Base-by-base conservation (phyloP, 1,284 basidiomycete species). In the Ceratobasidium sp. region DNA sequence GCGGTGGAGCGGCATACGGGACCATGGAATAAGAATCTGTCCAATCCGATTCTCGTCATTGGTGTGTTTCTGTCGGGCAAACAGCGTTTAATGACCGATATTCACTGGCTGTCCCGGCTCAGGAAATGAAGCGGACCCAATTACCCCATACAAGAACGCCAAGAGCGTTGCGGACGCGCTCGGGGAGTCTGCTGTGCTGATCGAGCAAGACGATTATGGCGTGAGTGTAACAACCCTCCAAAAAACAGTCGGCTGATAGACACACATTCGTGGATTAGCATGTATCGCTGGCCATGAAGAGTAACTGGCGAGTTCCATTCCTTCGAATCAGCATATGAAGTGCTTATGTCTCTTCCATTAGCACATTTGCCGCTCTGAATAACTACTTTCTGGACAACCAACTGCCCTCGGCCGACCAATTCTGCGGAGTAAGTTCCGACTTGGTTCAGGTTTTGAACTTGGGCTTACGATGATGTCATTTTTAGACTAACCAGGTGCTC, bases 191-290 rank as follows among this genome's bases (percentile, higher is more conserved):
- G 69, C 77, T 4, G 48, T 65, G 3, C 64, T 78, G 16, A 62
- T 78, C 27, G 50, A 75, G 23, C 78, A 76, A 23, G 78, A 76
- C 60, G 78, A 67, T 38, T 68, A 44, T 44, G 71, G 73, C 10
- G 41, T 62, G 46, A 54, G 30, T 75, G 14, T 7, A 48, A n/a
- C 33, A n/a, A n/a, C n/a, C n/a, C n/a, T n/a, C n/a, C n/a, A n/a
- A n/a, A n/a, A n/a, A n/a, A n/a, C n/a, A n/a, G n/a, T n/a, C n/a
- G n/a, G n/a, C n/a, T n/a, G n/a, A n/a, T n/a, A n/a, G n/a, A n/a
- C n/a, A n/a, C n/a, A n/a, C n/a, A n/a, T n/a, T n/a, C n/a, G n/a
- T 14, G 44, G 16, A 60, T 46, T 33, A 75, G 73, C 78, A 79
- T 35, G n/a, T 64, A 8, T 77, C 78, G n/a, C 18, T 59, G 20